These are phyloP conservation scores for Polytrichum formosum DNA, from an alignment of 225 moss, liverwort and hornwort species.

Conservation along the genomic window DNA sequence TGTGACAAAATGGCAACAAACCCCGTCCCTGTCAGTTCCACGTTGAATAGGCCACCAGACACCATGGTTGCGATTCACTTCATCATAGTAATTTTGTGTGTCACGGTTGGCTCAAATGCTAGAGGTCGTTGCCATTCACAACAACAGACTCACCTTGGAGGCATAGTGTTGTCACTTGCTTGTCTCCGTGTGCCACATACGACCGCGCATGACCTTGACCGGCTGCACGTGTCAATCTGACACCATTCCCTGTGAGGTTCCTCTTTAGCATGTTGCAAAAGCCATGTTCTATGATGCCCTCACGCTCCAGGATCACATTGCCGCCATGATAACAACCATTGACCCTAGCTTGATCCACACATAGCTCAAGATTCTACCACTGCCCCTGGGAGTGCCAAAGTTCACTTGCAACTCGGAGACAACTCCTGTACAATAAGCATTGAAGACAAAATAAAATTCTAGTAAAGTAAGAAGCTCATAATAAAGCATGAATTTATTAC, in stretches of 20 bases:
- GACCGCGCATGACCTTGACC: constrained; percentile 18
- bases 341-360: too few relatives aligned
- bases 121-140: constrained; percentile 31
- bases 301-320: constrained; percentile 14
- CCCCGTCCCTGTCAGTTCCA: constrained; percentile 24
- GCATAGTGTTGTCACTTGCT: constrained; percentile 20
- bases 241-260: constrained; percentile 15
- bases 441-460: too few relatives aligned
- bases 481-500: too few relatives aligned
- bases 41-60: constrained; percentile 24
- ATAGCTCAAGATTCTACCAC: too few relatives aligned
- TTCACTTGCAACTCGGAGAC: too few relatives aligned
- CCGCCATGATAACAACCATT: too few relatives aligned
- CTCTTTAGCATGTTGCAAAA: constrained; percentile 34
- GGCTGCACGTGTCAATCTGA: constrained; percentile 18
- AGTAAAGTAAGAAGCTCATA: too few relatives aligned
- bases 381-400: too few relatives aligned
- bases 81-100: constrained; percentile 28
- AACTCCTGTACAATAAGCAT: too few relatives aligned
- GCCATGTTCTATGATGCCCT: constrained; percentile 22
- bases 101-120: constrained; percentile 10
- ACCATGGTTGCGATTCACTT: constrained; percentile 20
- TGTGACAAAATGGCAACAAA: too few relatives aligned
- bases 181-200: constrained; percentile 24
- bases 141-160: constrained; percentile 37